Conservation (phyloP, 148 eudicot species). For the Heliosperma pusillum region DNA sequence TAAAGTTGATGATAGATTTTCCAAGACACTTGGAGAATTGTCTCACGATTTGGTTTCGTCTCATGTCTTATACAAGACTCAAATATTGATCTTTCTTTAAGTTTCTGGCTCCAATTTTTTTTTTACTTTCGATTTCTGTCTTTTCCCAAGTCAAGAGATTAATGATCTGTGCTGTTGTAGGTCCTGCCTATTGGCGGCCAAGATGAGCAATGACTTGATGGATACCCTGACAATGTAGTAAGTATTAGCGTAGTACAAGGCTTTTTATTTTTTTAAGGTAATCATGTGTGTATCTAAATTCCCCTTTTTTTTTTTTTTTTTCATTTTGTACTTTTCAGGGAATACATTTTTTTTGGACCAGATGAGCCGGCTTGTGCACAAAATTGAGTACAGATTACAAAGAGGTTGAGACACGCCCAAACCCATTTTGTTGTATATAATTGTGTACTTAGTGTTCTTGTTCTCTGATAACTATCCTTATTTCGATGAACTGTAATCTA, state of each 20-base stretch:
- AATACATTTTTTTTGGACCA: constrained; percentile 22
- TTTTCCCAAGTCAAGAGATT: neutral
- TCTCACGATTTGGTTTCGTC: no score
- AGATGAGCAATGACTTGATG: constrained; percentile 36
- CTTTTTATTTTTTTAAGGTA: neutral
- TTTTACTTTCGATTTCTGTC: neutral
- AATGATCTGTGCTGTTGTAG: constrained; percentile 37
- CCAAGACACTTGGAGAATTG: no score
- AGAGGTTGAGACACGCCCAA: neutral
- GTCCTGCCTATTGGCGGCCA: constrained; percentile 79
- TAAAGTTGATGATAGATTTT: no score
- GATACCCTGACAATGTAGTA: constrained; percentile 15
- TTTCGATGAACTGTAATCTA: constrained; percentile 18
- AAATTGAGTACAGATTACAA: constrained; percentile 22
- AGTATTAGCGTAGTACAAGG: neutral
- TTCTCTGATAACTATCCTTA: neutral
- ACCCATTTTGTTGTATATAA: constrained; percentile 18
- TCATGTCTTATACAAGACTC: no score
- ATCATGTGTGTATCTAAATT: no score
- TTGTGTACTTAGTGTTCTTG: neutral
- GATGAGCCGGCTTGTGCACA: constrained; percentile 30
- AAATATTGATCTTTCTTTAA: neutral
- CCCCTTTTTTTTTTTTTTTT: no score
- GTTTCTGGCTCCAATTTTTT: neutral
- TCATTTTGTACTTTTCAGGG: neutral